Percentiles rank a stretch among this genome's conserved stretches.
Conservation (phyloP, 2,329 filamentous ascomycete genomes). For the Aureobasidium sp. region DNA sequence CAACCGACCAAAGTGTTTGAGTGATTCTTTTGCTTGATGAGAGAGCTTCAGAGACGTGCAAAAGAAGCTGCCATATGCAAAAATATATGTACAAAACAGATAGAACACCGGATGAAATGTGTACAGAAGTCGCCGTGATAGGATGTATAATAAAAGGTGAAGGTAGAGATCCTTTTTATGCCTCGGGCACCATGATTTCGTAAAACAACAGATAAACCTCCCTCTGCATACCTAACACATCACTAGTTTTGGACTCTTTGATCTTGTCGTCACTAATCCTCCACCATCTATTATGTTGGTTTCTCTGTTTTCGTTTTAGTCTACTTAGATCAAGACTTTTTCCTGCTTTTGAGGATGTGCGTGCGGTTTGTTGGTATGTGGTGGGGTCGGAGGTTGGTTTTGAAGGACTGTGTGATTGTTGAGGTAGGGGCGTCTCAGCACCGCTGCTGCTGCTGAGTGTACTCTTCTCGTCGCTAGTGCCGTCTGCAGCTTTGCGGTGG, state of each 20-base stretch:
- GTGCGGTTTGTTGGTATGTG: neutral
- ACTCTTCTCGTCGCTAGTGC: neutral
- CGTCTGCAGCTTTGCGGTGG: neutral
- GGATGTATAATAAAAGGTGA: neutral
- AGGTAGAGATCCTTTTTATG: neutral
- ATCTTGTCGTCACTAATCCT: slow-evolving; percentile 95
- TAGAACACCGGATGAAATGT: neutral
- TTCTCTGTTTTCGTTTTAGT: slow-evolving; percentile 34
- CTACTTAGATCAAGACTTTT: slow-evolving; percentile 3
- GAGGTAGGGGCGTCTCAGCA: neutral
- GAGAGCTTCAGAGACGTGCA: neutral
- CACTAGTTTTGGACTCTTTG: slow-evolving; percentile 85
- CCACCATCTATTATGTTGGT: slow-evolving; percentile 79
- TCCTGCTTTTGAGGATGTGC: slow-evolving; percentile 1
- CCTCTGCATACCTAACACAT: slow-evolving; percentile 87
- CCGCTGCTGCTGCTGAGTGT: neutral
- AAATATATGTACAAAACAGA: neutral
- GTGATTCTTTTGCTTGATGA: too few species aligned
- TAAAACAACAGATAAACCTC: slow-evolving; percentile 97
- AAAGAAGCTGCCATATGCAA: neutral
- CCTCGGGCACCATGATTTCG: slow-evolving; percentile 56
- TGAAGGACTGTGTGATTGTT: neutral
- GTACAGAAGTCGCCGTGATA: neutral
- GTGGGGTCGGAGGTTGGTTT: neutral
- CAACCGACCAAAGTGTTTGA: too few species aligned